Percentiles rank a stretch among this genome's conserved stretches.
phyloP scores from a whole-genome alignment of 2,329 filamentous ascomycete genomes.

The Colletotrichum kahawae region DNA sequence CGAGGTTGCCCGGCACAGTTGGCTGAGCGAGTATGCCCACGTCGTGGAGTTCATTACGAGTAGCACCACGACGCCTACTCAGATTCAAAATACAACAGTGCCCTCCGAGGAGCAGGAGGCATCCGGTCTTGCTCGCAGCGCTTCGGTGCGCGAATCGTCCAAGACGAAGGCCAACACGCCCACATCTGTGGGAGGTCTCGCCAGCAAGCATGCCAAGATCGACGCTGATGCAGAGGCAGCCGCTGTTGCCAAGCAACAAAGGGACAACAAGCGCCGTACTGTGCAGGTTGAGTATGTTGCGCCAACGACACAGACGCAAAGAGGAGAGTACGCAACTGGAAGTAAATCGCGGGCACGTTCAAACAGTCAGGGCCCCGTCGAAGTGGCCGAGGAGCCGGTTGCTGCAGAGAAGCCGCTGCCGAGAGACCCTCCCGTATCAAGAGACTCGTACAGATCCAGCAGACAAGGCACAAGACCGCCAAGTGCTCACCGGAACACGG shows the following conservation, averaged over 20 bases:
- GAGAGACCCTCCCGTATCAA: constrained; percentile 56
- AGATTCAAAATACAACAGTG: constrained; percentile 82
- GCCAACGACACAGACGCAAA: constrained; percentile 82
- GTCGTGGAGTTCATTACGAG: constrained; percentile 97
- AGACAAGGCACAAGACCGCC: constrained; percentile 47
- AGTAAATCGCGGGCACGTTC: constrained; percentile 48
- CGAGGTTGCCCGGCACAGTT: constrained; percentile 96
- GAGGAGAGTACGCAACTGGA: constrained; percentile 54
- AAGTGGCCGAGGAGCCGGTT: constrained; percentile 34
- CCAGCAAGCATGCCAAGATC: constrained; percentile 76
- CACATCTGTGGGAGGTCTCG: constrained; percentile 65
- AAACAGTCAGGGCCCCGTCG: constrained; percentile 58
- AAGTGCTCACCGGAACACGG: constrained; percentile 49
- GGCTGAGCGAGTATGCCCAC: constrained; percentile 96
- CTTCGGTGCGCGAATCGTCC: constrained; percentile 86
- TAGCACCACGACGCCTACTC: constrained; percentile 83
- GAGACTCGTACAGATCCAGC: constrained; percentile 46
- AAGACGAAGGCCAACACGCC: constrained; percentile 66
- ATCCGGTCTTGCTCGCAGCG: constrained; percentile 64
- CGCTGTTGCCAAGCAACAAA: constrained; percentile 65
- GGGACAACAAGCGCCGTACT: constrained; percentile 90
- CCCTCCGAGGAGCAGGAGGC: constrained; percentile 59
- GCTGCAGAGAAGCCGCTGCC: constrained; percentile 64
- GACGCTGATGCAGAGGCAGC: constrained; percentile 66
- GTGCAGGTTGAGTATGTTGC: constrained; percentile 98